A percentile compares a stretch with the other conserved stretches of the same genome.
Evolutionary conservation across 2,329 filamentous ascomycete species (phyloP).

Genomic region (Dothideomycetes sp.): DNA sequence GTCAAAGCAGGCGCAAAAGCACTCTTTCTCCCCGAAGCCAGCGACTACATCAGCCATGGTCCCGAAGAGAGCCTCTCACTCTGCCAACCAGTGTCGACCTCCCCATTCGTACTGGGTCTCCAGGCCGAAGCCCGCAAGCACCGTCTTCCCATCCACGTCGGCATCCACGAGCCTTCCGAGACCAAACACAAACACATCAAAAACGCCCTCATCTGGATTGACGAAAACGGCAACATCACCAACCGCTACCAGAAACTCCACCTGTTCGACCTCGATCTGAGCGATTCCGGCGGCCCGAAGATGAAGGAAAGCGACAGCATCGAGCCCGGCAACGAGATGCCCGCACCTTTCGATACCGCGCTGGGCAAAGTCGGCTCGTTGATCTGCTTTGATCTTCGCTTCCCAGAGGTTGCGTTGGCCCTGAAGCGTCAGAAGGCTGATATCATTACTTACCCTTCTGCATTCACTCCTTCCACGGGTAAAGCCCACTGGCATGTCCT

Average conservation of each 20-base stretch:
- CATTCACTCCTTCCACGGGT: constrained; percentile 81
- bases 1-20: constrained; percentile 67
- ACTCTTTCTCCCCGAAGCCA: constrained; percentile 85
- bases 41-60: constrained; percentile 71
- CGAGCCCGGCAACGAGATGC: constrained; percentile 53
- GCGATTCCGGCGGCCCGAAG: constrained; percentile 38
- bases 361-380: constrained; percentile 66
- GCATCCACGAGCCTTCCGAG: constrained; percentile 65
- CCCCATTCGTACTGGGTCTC: constrained; percentile 67
- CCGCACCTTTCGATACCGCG: constrained; percentile 59
- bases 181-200: constrained; percentile 42
- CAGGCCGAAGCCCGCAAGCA: constrained; percentile 54
- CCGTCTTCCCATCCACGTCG: constrained; percentile 67
- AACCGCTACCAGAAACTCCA: constrained; percentile 80
- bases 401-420: constrained; percentile 62
- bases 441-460: constrained; percentile 75
- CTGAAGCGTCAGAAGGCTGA: constrained; percentile 59
- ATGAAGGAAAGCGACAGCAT: constrained; percentile 57
- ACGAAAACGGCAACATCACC: constrained; percentile 45
- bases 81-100: constrained; percentile 53
- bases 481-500: constrained; percentile 76
- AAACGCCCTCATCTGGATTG: constrained; percentile 59
- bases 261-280: constrained; percentile 68
- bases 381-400: constrained; percentile 88
- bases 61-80: constrained; percentile 59